Evolutionary conservation across 768 basidiomycete species (phyloP).

Genomic region (Lyophyllum semitale): DNA sequence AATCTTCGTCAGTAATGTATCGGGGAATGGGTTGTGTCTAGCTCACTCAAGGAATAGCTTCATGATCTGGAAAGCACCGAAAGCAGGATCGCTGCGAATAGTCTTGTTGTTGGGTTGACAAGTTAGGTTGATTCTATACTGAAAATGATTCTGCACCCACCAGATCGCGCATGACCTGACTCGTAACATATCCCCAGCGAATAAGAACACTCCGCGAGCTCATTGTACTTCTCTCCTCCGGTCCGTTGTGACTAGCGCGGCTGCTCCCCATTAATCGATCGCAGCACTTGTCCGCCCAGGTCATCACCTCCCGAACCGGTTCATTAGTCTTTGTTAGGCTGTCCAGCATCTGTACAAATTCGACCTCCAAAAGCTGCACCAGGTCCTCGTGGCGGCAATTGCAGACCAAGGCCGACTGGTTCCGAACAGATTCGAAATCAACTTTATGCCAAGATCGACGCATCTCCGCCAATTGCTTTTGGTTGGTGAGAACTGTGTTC

Average conservation of each 20-base stretch:
- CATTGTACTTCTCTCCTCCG: constrained; percentile 80
- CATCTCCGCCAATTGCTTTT: constrained; percentile 85
- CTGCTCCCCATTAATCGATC: constrained; percentile 78
- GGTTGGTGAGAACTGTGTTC: constrained; percentile 85
- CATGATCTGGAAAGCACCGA: constrained; percentile 90
- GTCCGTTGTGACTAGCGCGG: constrained; percentile 48
- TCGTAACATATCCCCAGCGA: constrained; percentile 91
- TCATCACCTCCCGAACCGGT: constrained; percentile 85
- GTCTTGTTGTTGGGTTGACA: constrained; percentile 54
- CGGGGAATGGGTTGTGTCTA: not conserved
- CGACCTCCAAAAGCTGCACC: constrained; percentile 80
- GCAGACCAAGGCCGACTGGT: constrained; percentile 91
- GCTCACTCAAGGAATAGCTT: constrained; percentile 89
- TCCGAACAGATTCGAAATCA: constrained; percentile 88
- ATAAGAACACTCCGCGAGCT: constrained; percentile 87
- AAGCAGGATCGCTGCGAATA: constrained; percentile 89
- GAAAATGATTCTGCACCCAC: constrained; percentile 42
- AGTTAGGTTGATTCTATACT: constrained; percentile 1
- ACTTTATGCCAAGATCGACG: constrained; percentile 85
- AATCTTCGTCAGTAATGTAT: constrained; percentile 16
- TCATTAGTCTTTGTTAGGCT: constrained; percentile 70
- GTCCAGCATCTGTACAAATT: constrained; percentile 80
- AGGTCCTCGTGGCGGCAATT: constrained; percentile 91
- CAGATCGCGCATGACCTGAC: constrained; percentile 90
- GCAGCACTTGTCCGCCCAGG: constrained; percentile 90